These are phyloP conservation scores for Umbelopsis sp. DNA, from an alignment of 371 early-diverging fungal species.

Conservation along the genomic window DNA sequence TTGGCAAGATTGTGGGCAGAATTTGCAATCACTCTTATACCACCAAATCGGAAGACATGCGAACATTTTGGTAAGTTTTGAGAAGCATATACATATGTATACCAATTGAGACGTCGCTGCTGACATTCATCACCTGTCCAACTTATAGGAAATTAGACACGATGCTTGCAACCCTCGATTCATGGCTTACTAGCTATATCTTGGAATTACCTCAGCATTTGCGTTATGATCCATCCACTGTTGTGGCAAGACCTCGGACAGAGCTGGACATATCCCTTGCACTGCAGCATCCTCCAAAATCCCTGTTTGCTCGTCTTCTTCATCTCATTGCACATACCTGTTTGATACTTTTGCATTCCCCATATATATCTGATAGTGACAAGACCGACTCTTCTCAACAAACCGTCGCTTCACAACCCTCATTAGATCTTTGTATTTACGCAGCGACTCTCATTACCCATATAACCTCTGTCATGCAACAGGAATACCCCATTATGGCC, in stretches of 20 bases:
- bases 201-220: conserved; percentile 4
- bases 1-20: conserved; percentile 6
- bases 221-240: conserved; percentile 11
- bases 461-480: conserved; percentile 23
- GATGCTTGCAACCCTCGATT: conserved; percentile 34
- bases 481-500: conserved; percentile 21
- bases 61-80: background rate
- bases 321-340: conserved; percentile 6
- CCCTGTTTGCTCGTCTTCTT: background rate
- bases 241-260: conserved; percentile 1
- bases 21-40: conserved; percentile 10
- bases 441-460: conserved; percentile 49
- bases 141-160: conserved; percentile 30
- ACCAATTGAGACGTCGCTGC: no score
- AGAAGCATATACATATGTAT: no score
- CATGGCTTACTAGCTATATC: conserved; percentile 26
- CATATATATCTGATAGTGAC: conserved; percentile 12
- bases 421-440: conserved; percentile 41
- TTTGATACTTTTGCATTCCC: conserved; percentile 10
- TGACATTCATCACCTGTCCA: no score
- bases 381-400: background rate
- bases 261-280: conserved; percentile 2
- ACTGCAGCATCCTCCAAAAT: conserved; percentile 10
- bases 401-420: conserved; percentile 23
- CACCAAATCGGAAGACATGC: conserved; percentile 13